phyloP scores from a whole-genome alignment of 140 eudicot genomes.

The Flaveria floridana region DNA sequence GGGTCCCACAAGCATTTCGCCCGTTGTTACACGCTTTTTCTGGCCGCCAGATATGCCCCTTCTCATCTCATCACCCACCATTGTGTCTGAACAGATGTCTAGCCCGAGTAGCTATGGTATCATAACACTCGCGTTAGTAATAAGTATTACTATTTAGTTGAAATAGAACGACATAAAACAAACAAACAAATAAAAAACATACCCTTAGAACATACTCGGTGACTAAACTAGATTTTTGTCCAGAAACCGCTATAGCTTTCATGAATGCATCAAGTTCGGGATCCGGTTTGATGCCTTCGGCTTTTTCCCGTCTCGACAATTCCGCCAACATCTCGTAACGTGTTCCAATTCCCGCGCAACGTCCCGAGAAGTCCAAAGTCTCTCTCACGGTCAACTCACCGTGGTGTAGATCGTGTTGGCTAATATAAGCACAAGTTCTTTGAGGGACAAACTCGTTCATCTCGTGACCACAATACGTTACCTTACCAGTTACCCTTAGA shows the following conservation, averaged over 20 bases:
- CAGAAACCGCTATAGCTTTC: constrained; percentile 51
- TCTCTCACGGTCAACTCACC: constrained; percentile 61
- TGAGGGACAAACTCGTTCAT: constrained; percentile 51
- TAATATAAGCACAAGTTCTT: constrained; percentile 51
- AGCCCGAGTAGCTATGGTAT: constrained; percentile 46
- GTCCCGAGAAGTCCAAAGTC: constrained; percentile 51
- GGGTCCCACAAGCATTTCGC: constrained; percentile 67
- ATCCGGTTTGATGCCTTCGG: constrained; percentile 51
- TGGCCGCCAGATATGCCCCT: constrained; percentile 69
- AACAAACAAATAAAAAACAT: constrained; percentile 11
- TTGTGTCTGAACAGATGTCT: constrained; percentile 52
- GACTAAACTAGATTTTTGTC: constrained; percentile 50
- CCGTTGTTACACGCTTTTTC: constrained; percentile 62
- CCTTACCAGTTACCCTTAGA: constrained; percentile 47
- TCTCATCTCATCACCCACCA: constrained; percentile 65
- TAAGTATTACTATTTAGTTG: constrained; percentile 1
- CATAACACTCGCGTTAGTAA: constrained; percentile 25
- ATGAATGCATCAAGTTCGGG: constrained; percentile 54
- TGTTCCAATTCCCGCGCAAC: constrained; percentile 51
- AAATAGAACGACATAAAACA: not conserved
- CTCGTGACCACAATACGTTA: constrained; percentile 49
- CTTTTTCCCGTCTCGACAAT: constrained; percentile 46
- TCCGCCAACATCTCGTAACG: constrained; percentile 51
- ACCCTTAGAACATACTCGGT: constrained; percentile 62
- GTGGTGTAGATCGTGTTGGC: constrained; percentile 51